Evolutionary conservation across 306 rosid species (phyloP), one percentile per base, ranked within the genome.

Genomic region (Quercus glauca): DNA sequence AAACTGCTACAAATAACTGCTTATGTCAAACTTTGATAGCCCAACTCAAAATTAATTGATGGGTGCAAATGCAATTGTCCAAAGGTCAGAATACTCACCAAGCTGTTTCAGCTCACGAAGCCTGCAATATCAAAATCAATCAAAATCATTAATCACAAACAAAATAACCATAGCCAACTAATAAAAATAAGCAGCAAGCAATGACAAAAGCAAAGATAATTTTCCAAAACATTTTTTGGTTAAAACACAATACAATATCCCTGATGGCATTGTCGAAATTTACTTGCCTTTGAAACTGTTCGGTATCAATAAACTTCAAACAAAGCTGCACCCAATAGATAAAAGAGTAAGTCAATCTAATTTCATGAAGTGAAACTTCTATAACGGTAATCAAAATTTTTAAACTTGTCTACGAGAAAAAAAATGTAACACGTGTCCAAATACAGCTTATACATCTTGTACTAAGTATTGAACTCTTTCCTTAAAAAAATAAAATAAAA

Each of bases 41-140:
- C 55, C 25, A 35, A 35, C 12, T 69, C 51, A 4, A 55, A 55
- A 61, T 18, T n/a, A 11, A 43, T 79, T 15, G 28, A 72, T 37
- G 43, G 31, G 74, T 21, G 33, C 74, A 83, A 60, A 37, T 3
- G 2, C 74, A 83, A 60, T 37, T 3, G 2, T 33, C 17, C 74
- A 83, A 60, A 51, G 4, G 2, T 33, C 17, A 69, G 13, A 56
- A 72, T 17, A 89, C 97, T 88, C 84, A 91, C 99, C 99, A 0
- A 95, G 94, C 83, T 95, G 99, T 67, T 95, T 95, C 88, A 95
- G 84, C 9, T 95, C 99, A 18, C 99, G 92, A 89, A 95, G 99
- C 92, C 99, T 92, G 90, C 69, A 82, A 78, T 43, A 83, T 13
- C 17, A 1, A 33, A 45, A 75, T 60, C 37, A 11, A 43, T 11